Evolutionary conservation across 2,329 filamentous ascomycete genomes (phyloP), one percentile per base, ranked within the genome.

Genomic region (Coniella vitis): DNA sequence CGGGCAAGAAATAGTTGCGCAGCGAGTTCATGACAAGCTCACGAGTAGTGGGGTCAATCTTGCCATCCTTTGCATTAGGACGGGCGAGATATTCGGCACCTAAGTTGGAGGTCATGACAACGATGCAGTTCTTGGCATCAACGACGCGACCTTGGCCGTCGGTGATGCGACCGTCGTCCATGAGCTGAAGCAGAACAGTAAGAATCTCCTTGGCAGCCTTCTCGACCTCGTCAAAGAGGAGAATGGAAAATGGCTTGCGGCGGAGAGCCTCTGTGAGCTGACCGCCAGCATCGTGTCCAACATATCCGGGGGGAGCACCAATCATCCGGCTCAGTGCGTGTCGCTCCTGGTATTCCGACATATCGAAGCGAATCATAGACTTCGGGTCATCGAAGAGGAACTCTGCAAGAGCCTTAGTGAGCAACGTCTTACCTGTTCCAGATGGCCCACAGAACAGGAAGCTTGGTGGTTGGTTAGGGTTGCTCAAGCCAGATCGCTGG

Each of bases 371-470:
- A 60, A 98, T 95, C 93, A 98, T 97, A 31, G 91, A 76, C 73
- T 96, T 96, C 21, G 91, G 72, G 59, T 98, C 93, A 64, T 98
- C 93, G 71, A 98, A 98, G 22, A 98, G 75, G 73, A 98, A 98
- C 67, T 98, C 93, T 42, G 93, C 93, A 52, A 98, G 77, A 14
- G 91, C 93, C 70, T 98, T 98, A 56, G 91, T 97, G 50, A 98
- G 82, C 17, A 98, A 75, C 16, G 93, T 98, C 73, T 98, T 98
- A 75, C 93, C 93, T 12, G 93, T 98, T 74, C 93, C 93, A 0
- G 91, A 97, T 13, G 93, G 93, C 73, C 93, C 93, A 62, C 93
- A 97, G 81, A 98, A 98, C 50, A 98, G 78, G 83, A 98, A 98
- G 63, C 89, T 95, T 3, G 93, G 93, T 21, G 93, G 93, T 61